Base-by-base conservation (phyloP, 2,329 filamentous ascomycete species). In the Neofusicoccum sp. region DNA sequence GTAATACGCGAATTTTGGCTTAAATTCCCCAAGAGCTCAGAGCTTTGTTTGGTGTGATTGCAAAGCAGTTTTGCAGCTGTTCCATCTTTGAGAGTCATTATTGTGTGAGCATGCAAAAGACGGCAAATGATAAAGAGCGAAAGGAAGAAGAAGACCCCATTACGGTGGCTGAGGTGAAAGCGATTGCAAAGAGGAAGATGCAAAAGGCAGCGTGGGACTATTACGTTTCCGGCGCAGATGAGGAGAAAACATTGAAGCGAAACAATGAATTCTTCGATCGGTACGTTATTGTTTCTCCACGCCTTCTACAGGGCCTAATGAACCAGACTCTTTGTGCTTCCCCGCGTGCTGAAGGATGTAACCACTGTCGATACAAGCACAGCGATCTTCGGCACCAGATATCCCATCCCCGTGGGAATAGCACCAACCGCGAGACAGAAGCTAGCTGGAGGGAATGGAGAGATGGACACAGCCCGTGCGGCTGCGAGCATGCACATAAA, bases 351-450 rank as follows among this genome's bases (percentile, higher is more conserved):
- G 36, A 14, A n/a, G 43, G 64, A 71, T 28, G 70, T 71, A 4
- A 54, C 60, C 2, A 61, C 47, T 6, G 64, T 71, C 47, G 66
- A 71, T 6, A 71, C 66, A 1, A 63, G 64, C 44, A 66, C 63
- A 2, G 61, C 45, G 0, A 22, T 68, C 5, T 64, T 68, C 22
- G 66, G 66, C 9, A 62, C 64, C 6, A 61, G 33, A 3, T 67
- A 65, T 28, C 41, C 63, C 3, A 65, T 75, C 2, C 73, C 73
- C 1, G 67, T 74, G n/a, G 73, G 66, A 5, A 68, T 74, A 31
- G 73, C 73, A 0, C 73, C 73, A 6, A 72, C 67, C 36, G 73
- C 71, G 1, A 70, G 67, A 48, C 73, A 75, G 29, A 71, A 64
- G 47, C 66, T 74, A 1, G 73, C 66, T 1, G 69, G 72, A 34